phyloP scores from a whole-genome alignment of 179 eudicot species.

The Vitellaria paradoxa region DNA sequence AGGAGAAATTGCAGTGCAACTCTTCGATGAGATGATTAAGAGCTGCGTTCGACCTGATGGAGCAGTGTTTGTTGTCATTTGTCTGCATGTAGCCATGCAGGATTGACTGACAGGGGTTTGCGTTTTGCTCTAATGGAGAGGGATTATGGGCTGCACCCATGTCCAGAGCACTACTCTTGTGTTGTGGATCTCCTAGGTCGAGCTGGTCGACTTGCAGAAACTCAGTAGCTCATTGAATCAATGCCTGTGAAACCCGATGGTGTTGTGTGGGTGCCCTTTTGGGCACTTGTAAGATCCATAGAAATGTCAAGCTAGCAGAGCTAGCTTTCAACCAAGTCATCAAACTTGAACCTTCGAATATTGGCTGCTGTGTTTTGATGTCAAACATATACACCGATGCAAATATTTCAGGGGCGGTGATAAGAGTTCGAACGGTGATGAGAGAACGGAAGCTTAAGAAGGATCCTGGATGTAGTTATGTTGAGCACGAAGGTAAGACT shows the following conservation, averaged over 20 bases:
- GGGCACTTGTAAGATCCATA: slow-evolving; percentile 74
- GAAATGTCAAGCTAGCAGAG: slow-evolving; percentile 54
- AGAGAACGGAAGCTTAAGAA: slow-evolving; percentile 46
- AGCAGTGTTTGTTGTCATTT: slow-evolving; percentile 47
- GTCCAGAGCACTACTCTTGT: slow-evolving; percentile 68
- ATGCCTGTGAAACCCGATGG: slow-evolving; percentile 67
- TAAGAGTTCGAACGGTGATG: slow-evolving; percentile 42
- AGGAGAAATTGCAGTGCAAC: slow-evolving; percentile 48
- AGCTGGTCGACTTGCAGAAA: slow-evolving; percentile 58
- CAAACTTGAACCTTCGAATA: slow-evolving; percentile 58
- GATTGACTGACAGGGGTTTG: slow-evolving; percentile 51
- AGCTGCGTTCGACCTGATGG: slow-evolving; percentile 46
- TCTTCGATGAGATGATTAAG: slow-evolving; percentile 51
- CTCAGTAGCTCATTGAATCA: slow-evolving; percentile 40
- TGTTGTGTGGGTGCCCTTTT: slow-evolving; percentile 74
- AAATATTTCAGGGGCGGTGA: slow-evolving; percentile 33
- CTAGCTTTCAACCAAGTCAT: slow-evolving; percentile 48
- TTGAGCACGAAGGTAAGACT: slow-evolving; percentile 45
- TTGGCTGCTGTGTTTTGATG: slow-evolving; percentile 55
- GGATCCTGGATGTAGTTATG: slow-evolving; percentile 54
- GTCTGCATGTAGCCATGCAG: slow-evolving; percentile 65
- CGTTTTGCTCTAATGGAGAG: slow-evolving; percentile 39
- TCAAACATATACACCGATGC: slow-evolving; percentile 54
- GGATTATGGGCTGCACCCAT: slow-evolving; percentile 40
- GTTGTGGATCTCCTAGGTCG: slow-evolving; percentile 73